Evolutionary conservation across 1,139 yeast genomes (phyloP), one percentile per base, ranked within the genome.

Genomic region (Taphrina wiesneri): DNA sequence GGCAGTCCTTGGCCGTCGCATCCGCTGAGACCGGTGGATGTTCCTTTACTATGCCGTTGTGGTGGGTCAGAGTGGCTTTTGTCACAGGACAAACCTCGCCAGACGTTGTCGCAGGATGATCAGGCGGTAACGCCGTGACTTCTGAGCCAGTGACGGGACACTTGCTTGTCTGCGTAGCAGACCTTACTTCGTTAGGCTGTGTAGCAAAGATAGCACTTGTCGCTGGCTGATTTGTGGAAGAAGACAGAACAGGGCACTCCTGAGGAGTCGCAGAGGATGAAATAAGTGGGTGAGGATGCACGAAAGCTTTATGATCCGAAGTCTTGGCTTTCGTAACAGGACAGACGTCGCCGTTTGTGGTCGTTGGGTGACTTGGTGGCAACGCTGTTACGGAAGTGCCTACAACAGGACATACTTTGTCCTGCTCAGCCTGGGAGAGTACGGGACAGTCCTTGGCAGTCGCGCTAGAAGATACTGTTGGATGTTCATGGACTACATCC

Each of bases 371-470:
- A 34, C 47, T 51, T 1, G 64, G 64, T 39, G 64, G 64, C 51
- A 60, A 28, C 15, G 64, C 56, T 4, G 56, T 49, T 5, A 34
- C 46, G 13, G 51, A 17, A 19, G 57, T 60, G n/a, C 64, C 64
- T 15, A 51, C 57, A 4, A 60, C 64, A 28, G 64, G 64, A 39
- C 64, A 60, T 7, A 60, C 64, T 19, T 60, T 36, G 43, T 60
- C 52, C 28, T 60, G 41, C 19, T 36, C 57, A 5, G 64, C 64
- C 21, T 51, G 45, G 9, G 51, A 7, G 13, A 60, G 43, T 11
- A 60, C 64, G 15, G 64, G 64, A 41, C 64, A 60, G 32, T 60
- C 64, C 57, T 60, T 60, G 49, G 39, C 64, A 1, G 64, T 49
- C 19, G 64, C 64, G 25, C 17, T 25, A 1, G 45, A 39, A 17